Percentiles rank a stretch among this genome's conserved stretches.
These are phyloP conservation scores for Aspergillus aculeatinus DNA, from an alignment of 2,329 filamentous ascomycete genomes.

Conservation along the genomic window DNA sequence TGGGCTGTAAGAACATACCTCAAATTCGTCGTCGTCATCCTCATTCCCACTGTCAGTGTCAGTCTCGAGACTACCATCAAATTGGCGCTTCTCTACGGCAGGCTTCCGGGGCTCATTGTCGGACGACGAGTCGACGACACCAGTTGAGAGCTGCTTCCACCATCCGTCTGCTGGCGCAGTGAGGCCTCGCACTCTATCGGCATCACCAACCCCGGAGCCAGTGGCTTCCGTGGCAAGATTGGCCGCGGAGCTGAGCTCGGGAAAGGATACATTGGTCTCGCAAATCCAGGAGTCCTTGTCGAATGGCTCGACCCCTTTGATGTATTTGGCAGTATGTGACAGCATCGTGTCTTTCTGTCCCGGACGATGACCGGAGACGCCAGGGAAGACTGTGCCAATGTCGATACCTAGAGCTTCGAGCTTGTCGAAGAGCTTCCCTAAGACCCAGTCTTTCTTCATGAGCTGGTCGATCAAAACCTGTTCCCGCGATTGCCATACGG, in stretches of 20 bases:
- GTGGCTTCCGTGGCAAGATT: conserved; percentile 29
- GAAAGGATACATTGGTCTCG: conserved; percentile 22
- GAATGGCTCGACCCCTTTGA: conserved; percentile 57
- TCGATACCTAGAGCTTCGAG: conserved; percentile 58
- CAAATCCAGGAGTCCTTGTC: conserved; percentile 49
- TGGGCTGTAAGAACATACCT: conserved; percentile 29
- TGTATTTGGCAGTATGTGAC: conserved; percentile 52
- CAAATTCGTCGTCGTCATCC: conserved; percentile 39
- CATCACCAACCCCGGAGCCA: conserved; percentile 5
- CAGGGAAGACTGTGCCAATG: conserved; percentile 58
- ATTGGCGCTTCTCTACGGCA: not conserved
- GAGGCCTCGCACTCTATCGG: conserved; percentile 15
- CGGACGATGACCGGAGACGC: conserved; percentile 47
- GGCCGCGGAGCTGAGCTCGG: conserved; percentile 22
- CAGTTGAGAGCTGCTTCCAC: conserved; percentile 32
- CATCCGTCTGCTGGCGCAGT: conserved; percentile 27
- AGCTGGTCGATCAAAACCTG: conserved; percentile 51
- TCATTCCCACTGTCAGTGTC: conserved; percentile 29
- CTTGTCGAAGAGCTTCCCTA: conserved; percentile 59
- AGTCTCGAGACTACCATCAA: conserved; percentile 8
- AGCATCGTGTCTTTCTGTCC: conserved; percentile 47
- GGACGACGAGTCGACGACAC: not conserved
- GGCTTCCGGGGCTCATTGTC: conserved; percentile 6
- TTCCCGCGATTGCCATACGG: conserved; percentile 49
- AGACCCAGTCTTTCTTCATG: conserved; percentile 58